Evolutionary conservation across 2,329 filamentous ascomycete genomes (phyloP), one percentile per base, ranked within the genome.

Genomic region (Plectosphaerella plurivora): DNA sequence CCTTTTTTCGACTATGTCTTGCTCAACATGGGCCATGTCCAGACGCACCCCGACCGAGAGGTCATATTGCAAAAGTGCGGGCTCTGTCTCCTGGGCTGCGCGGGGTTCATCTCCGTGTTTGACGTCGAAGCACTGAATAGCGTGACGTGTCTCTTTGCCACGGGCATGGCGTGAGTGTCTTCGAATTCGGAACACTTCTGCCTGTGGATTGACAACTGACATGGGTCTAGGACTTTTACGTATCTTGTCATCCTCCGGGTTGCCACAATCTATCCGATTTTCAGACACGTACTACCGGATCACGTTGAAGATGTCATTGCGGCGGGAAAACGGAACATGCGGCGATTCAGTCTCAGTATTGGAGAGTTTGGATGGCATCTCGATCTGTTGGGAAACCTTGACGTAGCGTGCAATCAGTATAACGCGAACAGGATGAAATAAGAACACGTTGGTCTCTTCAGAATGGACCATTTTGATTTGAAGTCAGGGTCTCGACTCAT

Each of bases 1-100:
- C 65, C 65, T 1, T 63, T 67, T 9, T 55, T 67, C 8, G 63
- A 67, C 8, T 63, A 63, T 7, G 58, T 60, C 0, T 24, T 66
- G 7, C 54, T 66, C 4, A 65, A 67, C 9, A 51, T 61, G 11
- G 54, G 55, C 0, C 54, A 59, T 2, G 56, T 67, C 2, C 53
- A 62, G 1, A 52, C 54, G 0, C 63, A 66, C 33, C 64, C 64
- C 2, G 58, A 51, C 37, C 56, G 47, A 4, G 57, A 55, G 0
- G 56, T 53, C 1, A 59, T 67, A 9, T 33, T 66, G 0, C 56
- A 62, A 9, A 57, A 53, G 2, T 63, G 59, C 0, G 49, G 51
- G 5, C 48, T 57, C 18, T 67, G 64, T n/a, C 37, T 67, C 0
- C 53, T 60, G 7, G 60, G 59, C 5, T 63, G 64, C 8, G 41